Evolutionary conservation across 352 stramenopile species (phyloP).

Genomic region (Phytophthora pisi): DNA sequence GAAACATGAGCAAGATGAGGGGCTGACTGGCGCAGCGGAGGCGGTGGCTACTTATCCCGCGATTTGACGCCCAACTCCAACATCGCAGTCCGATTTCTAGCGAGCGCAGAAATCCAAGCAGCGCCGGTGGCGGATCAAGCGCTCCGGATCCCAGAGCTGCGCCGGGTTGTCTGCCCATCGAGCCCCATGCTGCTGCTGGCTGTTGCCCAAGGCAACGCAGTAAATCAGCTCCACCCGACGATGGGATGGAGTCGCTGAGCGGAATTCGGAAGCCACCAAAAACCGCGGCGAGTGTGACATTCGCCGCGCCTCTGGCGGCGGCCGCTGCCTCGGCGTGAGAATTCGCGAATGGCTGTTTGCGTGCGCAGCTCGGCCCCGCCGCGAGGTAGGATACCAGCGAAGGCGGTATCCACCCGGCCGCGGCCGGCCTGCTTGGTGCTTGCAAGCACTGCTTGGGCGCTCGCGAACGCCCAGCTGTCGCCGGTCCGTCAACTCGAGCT

Average conservation of each 20-base stretch:
- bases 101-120: constrained; percentile 15
- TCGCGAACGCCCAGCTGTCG: constrained; percentile 5
- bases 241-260: not conserved
- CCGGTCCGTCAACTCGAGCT: too few relatives aligned
- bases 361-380: not conserved
- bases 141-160: constrained; percentile 8
- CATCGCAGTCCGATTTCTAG: constrained; percentile 21
- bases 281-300: constrained; percentile 19
- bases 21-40: constrained; percentile 10
- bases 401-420: constrained; percentile 19
- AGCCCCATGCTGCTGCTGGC: too few relatives aligned
- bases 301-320: not conserved
- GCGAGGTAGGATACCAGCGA: constrained; percentile 24
- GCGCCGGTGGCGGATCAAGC: constrained; percentile 15
- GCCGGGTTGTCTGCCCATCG: too few relatives aligned
- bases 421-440: constrained; percentile 18
- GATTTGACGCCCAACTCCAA: constrained; percentile 37
- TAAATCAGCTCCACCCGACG: constrained; percentile 30
- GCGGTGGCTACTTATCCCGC: constrained; percentile 27
- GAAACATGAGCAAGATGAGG: constrained; percentile 15
- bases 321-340: constrained; percentile 6
- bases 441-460: constrained; percentile 9
- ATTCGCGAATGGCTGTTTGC: constrained; percentile 26
- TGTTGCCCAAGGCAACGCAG: not conserved
- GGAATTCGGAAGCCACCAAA: constrained; percentile 21